Evolutionary conservation across 306 rosid genomes (phyloP).

Genomic region (Herpetospermum pedunculosum): DNA sequence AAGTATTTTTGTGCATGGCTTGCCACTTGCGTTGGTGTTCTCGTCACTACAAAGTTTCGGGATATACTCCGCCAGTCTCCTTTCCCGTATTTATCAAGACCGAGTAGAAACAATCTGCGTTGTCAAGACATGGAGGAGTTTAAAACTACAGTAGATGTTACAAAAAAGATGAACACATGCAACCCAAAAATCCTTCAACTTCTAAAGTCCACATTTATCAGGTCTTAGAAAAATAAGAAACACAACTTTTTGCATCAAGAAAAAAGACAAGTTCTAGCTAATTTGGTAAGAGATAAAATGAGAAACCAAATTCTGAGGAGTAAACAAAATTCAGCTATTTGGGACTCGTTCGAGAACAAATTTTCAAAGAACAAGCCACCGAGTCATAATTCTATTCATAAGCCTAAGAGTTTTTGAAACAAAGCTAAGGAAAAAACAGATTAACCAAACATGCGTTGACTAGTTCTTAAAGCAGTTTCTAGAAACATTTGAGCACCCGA

Average conservation of each 20-base stretch:
- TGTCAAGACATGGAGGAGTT: background rate
- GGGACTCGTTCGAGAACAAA: background rate
- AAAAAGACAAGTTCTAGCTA: background rate
- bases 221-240: background rate
- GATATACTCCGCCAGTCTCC: conserved; percentile 99
- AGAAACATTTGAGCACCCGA: background rate
- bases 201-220: background rate
- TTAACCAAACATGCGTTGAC: background rate
- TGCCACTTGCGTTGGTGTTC: conserved; percentile 98
- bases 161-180: background rate
- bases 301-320: background rate
- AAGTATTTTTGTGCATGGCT: conserved; percentile 96
- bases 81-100: conserved; percentile 89
- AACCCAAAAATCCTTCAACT: background rate
- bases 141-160: background rate
- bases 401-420: background rate
- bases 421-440: background rate
- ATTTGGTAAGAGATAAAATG: background rate
- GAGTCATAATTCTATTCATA: background rate
- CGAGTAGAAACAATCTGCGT: conserved; percentile 82
- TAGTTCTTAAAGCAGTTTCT: background rate
- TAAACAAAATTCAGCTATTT: background rate
- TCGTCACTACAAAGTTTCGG: conserved; percentile 81
- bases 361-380: background rate
- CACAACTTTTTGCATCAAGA: background rate